Base-by-base conservation (phyloP, 2,329 filamentous ascomycete genomes). In the Penicillium sp. region DNA sequence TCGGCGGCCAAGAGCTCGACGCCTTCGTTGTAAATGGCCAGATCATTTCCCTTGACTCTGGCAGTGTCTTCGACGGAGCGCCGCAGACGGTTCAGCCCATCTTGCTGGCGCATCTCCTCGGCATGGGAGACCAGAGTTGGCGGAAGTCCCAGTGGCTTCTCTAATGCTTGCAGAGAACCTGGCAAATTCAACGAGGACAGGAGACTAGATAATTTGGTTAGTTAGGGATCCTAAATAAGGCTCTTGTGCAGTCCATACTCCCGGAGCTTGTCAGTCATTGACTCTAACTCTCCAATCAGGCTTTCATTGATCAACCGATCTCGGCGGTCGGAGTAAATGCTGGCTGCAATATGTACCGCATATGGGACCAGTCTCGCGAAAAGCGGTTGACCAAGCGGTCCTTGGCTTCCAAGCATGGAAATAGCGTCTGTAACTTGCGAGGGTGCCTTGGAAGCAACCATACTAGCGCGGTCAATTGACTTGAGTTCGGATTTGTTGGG, bases 361-460 rank as follows among this genome's bases (percentile, higher is more conserved):
- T 97, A 98, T 0, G 95, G 95, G 0, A 99, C 95, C 1, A 99
- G 82, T 66, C 93, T 95, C 2, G 90, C 86, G 71, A 99, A 98
- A 0, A 99, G 78, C 0, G 92, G 90, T 22, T 87, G 87, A 0
- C 95, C 93, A 66, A 97, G 89, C 56, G 93, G 88, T 14, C 86
- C 86, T 45, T 88, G 84, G 13, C 95, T 89, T 2, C 92, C 91
- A 4, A 99, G 82, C 71, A 90, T 87, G 1, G 90, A 87, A 53
- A 90, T 86, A 0, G 93, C 91, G 56, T 91, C 87, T 0, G 87
- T 86, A 1, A 99, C 85, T 70, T 98, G 90, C 21, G 88, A 87
- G 0, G 95, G 93, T 1, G 91, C 82, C 58, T 88, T 88, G 1
- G 90, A 81, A 14, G 87, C 79, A 0, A 96, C 93, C 93, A 99